Evolutionary conservation across 1,284 basidiomycete genomes (phyloP), one percentile per base, ranked within the genome.

Genomic region (Ustilago cynodontis): DNA sequence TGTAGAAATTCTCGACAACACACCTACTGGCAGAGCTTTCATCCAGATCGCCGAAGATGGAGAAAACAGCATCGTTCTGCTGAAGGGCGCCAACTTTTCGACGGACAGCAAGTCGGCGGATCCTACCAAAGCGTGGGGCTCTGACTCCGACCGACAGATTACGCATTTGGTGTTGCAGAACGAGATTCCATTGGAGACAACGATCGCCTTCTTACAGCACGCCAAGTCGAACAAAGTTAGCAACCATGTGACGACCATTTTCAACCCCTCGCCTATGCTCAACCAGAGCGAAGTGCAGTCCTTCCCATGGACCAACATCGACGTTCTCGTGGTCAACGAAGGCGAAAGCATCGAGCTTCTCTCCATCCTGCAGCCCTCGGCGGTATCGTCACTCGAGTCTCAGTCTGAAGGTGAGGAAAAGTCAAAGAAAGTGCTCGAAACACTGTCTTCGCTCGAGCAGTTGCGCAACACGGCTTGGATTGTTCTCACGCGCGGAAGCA

Each of bases 191-290:
- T 84, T 89, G 14, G 56, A 74, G 1, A 86, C 87, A 7, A 90
- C 89, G 6, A 63, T 85, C 16, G 77, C 86, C 3, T 88, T 88
- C 72, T 84, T 89, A 56, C 26, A 64, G 65, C 20, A 63, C 22
- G 66, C 71, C 20, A 62, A 67, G 43, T 65, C 68, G 47, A 35
- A 59, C 14, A 45, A 57, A 11, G 55, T 53, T 3, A 52, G 43
- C 13, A 61, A 59, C 28, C 59, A 65, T 41, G 67, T 79, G 0
- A 70, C 66, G 33, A 57, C 77, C 52, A 63, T 90, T n/a, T 89
- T 88, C 85, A 90, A 90, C 79, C 89, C 89, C 0, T 88, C 87
- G 0, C 89, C 89, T 6, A 89, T 90, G 88, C 88, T 87, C 2
- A 78, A 83, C 1, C 45, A 65, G 1, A 71, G 74, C 0, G 85